These are phyloP conservation scores for Lichtheimia ornata DNA, from an alignment of 371 early-diverging fungal species.

Conservation along the genomic window DNA sequence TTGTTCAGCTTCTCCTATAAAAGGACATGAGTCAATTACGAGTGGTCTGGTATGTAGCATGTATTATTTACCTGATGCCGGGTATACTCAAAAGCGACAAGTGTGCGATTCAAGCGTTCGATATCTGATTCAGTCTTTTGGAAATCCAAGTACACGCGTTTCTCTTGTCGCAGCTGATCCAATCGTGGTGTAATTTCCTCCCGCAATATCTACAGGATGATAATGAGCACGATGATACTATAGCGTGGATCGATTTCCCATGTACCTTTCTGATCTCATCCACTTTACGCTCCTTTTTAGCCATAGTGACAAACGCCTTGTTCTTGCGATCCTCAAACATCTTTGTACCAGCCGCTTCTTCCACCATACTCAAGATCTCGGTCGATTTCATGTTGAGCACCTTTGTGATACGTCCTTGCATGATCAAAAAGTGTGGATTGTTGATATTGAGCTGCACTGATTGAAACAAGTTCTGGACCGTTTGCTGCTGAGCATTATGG, in stretches of 20 bases:
- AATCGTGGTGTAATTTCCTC: slow-evolving; percentile 95
- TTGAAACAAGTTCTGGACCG: slow-evolving; percentile 91
- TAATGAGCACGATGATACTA: not conserved
- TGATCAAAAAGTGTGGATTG: slow-evolving; percentile 98
- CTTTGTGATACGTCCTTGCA: slow-evolving; percentile 99
- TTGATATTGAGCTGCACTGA: slow-evolving; percentile 97
- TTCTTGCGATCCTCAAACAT: slow-evolving; percentile 98
- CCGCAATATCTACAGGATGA: slow-evolving; percentile 65
- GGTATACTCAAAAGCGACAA: slow-evolving; percentile 84
- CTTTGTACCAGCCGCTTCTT: slow-evolving; percentile 98
- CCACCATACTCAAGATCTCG: slow-evolving; percentile 96
- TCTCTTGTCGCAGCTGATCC: slow-evolving; percentile 87
- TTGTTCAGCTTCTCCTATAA: slow-evolving; percentile 38
- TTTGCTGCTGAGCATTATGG: slow-evolving; percentile 87
- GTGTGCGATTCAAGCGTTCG: slow-evolving; percentile 75
- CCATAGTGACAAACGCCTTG: slow-evolving; percentile 92
- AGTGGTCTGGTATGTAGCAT: not conserved
- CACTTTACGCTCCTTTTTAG: slow-evolving; percentile 95
- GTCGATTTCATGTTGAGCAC: slow-evolving; percentile 99
- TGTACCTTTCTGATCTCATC: slow-evolving; percentile 76
- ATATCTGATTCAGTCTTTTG: slow-evolving; percentile 91
- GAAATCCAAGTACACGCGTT: slow-evolving; percentile 88
- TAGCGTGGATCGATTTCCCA: not conserved
- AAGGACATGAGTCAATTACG: not conserved
- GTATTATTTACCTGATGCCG: slow-evolving; percentile 46